Evolutionary conservation across 129 eudicot species (phyloP).

Genomic region (Cynara cardunculus): DNA sequence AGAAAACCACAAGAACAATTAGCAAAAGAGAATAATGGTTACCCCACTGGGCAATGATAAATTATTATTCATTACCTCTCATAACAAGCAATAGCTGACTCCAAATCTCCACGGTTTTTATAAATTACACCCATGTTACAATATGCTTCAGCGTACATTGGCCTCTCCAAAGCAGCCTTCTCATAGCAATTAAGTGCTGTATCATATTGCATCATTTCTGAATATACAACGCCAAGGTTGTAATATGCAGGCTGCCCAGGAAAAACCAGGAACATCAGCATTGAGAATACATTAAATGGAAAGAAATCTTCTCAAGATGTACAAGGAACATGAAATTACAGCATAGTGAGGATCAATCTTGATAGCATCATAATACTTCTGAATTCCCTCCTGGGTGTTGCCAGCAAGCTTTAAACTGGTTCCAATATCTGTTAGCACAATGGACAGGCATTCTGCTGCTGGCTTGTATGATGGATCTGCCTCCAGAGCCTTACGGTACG

Average conservation of each 20-base stretch:
- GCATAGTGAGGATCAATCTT: conserved; percentile 93
- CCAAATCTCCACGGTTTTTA: conserved; percentile 91
- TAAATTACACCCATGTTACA: conserved; percentile 99
- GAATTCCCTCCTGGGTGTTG: conserved; percentile 92
- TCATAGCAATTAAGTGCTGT: conserved; percentile 93
- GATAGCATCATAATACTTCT: conserved; percentile 93
- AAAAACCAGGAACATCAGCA: conserved; percentile 22
- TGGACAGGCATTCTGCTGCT: conserved; percentile 91
- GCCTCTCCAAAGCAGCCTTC: conserved; percentile 93
- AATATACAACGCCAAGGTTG: conserved; percentile 95
- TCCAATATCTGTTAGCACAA: conserved; percentile 93
- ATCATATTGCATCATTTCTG: conserved; percentile 99
- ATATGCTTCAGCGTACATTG: conserved; percentile 99
- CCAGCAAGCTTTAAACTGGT: conserved; percentile 99
- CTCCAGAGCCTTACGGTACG: conserved; percentile 79
- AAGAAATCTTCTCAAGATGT: neutral
- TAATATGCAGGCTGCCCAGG: conserved; percentile 93
- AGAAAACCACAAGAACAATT: conserved; percentile 17
- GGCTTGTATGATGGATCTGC: conserved; percentile 83
- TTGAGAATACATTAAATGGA: conserved; percentile 2
- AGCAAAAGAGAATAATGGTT: conserved; percentile 4
- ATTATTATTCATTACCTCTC: conserved; percentile 56
- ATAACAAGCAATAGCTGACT: conserved; percentile 94
- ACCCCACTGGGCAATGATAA: neutral
- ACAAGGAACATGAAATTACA: conserved; percentile 39